Base-by-base conservation (phyloP, 345 rosid species). In the Rhodomyrtus tomentosa region DNA sequence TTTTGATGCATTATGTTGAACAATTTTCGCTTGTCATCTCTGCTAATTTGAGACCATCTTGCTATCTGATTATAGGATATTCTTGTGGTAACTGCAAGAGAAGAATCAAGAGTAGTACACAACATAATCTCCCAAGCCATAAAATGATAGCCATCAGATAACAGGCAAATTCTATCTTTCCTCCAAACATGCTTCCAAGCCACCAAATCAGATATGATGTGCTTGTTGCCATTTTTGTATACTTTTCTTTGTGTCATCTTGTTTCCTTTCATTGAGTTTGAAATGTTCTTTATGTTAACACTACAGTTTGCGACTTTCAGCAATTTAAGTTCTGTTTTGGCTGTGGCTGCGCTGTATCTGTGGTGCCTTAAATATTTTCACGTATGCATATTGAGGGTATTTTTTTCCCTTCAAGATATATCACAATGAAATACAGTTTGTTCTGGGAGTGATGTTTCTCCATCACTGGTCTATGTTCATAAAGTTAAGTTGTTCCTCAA, bases 11-110 rank as follows among this genome's bases (percentile, higher is more conserved):
- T 62, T 62, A 32, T 62, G 74, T 32, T 59, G 74, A 62, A 62
- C 74, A 62, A 29, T 22, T 62, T 62, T 62, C 32, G 74, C 42
- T 62, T 62, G 74, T 62, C 3, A 18, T 29, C 73, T 59, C 21
- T 59, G 73, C 40, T 59, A 7, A 59, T 38, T 14, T 29, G 10
- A 29, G 38, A 59, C 73, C 68, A n/a, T n/a, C 15, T 80, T 45
- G 21, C 27, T 2, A 48, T 48, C 38, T 50, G 21, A 81, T 81
- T 82, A 84, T 84, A 94, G 98, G 99, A 97, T 89, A 91, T 96
- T 79, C 81, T 97, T 89, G 99, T 97, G 89, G 99, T 95, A 90
- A 87, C 93, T 72, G 99, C 98, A 29, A 97, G 96, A 93, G 99
- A 97, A 86, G 92, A 97, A 85, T 98, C 96, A 18, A 90, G 93